A percentile compares a stretch with the other conserved stretches of the same genome.
Conservation (phyloP, 306 rosid species). For the Trichosanthes cucumerina region DNA sequence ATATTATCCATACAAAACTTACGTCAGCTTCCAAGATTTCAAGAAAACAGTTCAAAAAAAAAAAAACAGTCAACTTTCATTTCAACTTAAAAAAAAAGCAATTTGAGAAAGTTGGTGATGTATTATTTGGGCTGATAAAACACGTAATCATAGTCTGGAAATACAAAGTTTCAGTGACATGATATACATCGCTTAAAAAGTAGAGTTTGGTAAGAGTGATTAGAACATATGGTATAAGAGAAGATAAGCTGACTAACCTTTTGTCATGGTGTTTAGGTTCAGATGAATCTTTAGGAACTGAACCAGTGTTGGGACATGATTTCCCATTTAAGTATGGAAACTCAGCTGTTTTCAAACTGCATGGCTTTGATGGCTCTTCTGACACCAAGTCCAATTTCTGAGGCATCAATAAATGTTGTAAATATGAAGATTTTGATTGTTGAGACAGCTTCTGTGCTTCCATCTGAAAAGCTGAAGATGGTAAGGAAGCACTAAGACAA, state of each 20-base stretch:
- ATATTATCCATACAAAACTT: not conserved
- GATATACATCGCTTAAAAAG: not conserved
- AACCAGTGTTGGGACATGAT: constrained; percentile 19
- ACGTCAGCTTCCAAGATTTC: not conserved
- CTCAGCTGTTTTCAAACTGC: constrained; percentile 15
- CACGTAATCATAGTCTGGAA: not conserved
- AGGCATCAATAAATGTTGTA: not conserved
- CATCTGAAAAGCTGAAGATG: constrained; percentile 4
- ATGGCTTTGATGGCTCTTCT: constrained; percentile 8
- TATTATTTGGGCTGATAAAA: not conserved
- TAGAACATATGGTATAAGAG: not conserved
- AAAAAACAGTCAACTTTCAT: not conserved
- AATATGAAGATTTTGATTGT: not conserved
- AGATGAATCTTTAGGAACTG: constrained; percentile 35
- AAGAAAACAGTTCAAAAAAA: not conserved
- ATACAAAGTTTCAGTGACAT: not conserved
- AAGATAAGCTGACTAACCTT: constrained; percentile 33
- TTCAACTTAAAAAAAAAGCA: not conserved
- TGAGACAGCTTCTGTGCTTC: not conserved
- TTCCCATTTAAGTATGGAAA: constrained; percentile 35
- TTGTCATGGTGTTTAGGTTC: constrained; percentile 45
- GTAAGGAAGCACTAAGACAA: constrained; percentile 7
- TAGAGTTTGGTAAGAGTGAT: not conserved
- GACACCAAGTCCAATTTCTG: constrained; percentile 9
- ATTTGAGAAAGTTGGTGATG: not conserved